Conservation (phyloP, 345 rosid species). For the Citrus mangshanensis region DNA sequence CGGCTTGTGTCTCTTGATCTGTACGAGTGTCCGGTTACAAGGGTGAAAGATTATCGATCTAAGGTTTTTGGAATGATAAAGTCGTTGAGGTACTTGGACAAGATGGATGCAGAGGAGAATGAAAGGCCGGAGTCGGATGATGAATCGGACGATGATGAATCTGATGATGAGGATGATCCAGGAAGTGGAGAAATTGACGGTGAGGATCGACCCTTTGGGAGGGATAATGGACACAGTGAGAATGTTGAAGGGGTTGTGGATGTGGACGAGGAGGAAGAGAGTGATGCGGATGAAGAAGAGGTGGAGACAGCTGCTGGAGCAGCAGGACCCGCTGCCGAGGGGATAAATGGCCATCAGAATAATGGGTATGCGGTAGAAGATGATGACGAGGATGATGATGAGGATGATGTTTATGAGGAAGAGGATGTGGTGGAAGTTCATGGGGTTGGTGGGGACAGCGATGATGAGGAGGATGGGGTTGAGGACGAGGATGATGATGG, state of each 20-base stretch:
- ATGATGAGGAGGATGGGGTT: constrained; percentile 38
- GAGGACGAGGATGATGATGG: constrained; percentile 39
- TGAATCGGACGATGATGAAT: constrained; percentile 64
- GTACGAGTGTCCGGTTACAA: constrained; percentile 80
- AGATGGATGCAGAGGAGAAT: constrained; percentile 74
- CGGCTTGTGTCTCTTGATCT: constrained; percentile 72
- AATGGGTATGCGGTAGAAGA: constrained; percentile 44
- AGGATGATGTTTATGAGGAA: constrained; percentile 48
- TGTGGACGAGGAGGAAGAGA: constrained; percentile 66
- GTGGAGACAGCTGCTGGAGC: constrained; percentile 28
- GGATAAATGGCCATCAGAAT: constrained; percentile 22
- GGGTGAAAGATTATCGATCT: constrained; percentile 68
- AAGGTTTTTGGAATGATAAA: constrained; percentile 74
- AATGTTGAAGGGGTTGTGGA: constrained; percentile 52
- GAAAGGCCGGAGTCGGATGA: constrained; percentile 81
- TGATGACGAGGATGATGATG: constrained; percentile 40
- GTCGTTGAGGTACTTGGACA: constrained; percentile 76
- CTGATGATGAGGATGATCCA: constrained; percentile 69
- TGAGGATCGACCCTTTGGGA: constrained; percentile 41
- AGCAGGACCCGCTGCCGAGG: constrained; percentile 15
- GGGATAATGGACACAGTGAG: constrained; percentile 54
- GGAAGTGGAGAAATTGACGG: constrained; percentile 69
- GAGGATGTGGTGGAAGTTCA: constrained; percentile 50
- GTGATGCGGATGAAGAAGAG: constrained; percentile 72
- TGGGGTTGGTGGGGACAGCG: constrained; percentile 43